Evolutionary conservation across 192 early-diverging fungal genomes (phyloP), one percentile per base, ranked within the genome.

Genomic region (Haplosporangium gracile): DNA sequence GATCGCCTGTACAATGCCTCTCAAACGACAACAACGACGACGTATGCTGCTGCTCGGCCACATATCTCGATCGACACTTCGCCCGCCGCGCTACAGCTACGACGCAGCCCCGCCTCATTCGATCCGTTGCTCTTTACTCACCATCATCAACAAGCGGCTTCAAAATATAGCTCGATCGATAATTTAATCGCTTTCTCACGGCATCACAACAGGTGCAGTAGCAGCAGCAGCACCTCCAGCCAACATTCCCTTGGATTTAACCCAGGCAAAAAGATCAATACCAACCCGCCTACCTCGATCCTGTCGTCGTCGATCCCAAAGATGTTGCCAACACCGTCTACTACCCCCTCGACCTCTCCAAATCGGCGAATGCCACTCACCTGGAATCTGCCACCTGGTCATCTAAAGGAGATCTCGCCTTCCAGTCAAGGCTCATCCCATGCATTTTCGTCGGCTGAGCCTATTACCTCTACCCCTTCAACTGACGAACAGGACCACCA

Each of bases 11-110:
- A 4, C 29, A 26, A 3, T 11, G 13, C 29, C 10, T 4, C 60
- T 32, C n/a, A 4, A 9, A 32, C 60, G 24, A 65, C 60, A 15
- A 10, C 60, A 4, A 10, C 60, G 2, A 65, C 29, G 29, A 65
- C 60, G 26, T 11, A 29, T 32, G 60, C 60, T 6, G 26, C 57
- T 49, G 49, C 49, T 40, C 77, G 69, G 7, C 68, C 78, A 40
- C 5, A 26, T 55, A 69, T 79, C 26, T 65, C 78, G 9, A 73
- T 79, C 39, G 71, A 79, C 42, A 79, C 78, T 16, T 73, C 78
- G 22, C 70, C 78, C 32, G 3, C 38, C 13, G 45, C 55, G 29
- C 38, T 76, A 22, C 74, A 76, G 24, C 55, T 60, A 68, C 60
- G 60, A 65, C 60, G 60, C 60, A 32, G 29, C 29, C 60, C 60